phyloP scores from a whole-genome alignment of 2,329 filamentous ascomycete species.

The Aaosphaeria arxii region DNA sequence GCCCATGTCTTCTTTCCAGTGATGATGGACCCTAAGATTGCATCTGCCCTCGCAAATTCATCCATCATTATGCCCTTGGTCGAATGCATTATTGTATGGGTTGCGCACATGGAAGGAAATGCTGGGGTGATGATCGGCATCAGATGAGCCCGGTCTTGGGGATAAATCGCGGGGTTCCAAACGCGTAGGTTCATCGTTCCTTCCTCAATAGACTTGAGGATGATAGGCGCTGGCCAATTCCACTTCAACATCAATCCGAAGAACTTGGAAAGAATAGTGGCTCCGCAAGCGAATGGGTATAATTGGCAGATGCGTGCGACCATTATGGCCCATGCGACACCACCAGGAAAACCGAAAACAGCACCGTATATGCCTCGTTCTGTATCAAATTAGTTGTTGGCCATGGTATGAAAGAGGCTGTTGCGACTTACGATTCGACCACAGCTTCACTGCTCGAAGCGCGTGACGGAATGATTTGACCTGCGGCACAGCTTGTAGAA shows the following conservation, averaged over 20 bases:
- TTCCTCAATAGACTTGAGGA: slow-evolving; percentile 83
- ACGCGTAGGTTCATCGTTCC: slow-evolving; percentile 78
- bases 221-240: slow-evolving; percentile 91
- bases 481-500: slow-evolving; percentile 84
- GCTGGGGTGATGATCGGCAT: slow-evolving; percentile 99
- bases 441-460: slow-evolving; percentile 88
- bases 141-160: slow-evolving; percentile 76
- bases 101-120: slow-evolving; percentile 96
- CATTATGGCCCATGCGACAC: slow-evolving; percentile 97
- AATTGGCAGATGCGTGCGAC: slow-evolving; percentile 94
- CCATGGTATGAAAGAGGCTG: not conserved
- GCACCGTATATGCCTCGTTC: slow-evolving; percentile 90
- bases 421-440: slow-evolving; percentile 69
- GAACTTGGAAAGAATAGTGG: slow-evolving; percentile 88
- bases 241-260: slow-evolving; percentile 88
- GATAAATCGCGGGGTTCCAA: slow-evolving; percentile 89
- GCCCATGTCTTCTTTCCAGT: slow-evolving; percentile 75
- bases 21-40: slow-evolving; percentile 79
- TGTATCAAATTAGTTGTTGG: slow-evolving; percentile 18
- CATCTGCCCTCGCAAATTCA: slow-evolving; percentile 74
- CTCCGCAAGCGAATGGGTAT: slow-evolving; percentile 87
- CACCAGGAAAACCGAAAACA: slow-evolving; percentile 93
- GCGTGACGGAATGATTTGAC: slow-evolving; percentile 86
- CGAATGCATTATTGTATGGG: slow-evolving; percentile 87
- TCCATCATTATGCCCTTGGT: slow-evolving; percentile 80